A percentile compares a stretch with the other conserved stretches of the same genome.
These are phyloP conservation scores for Ambrosia artemisiifolia DNA, from an alignment of 129 eudicot genomes.

Conservation along the genomic window DNA sequence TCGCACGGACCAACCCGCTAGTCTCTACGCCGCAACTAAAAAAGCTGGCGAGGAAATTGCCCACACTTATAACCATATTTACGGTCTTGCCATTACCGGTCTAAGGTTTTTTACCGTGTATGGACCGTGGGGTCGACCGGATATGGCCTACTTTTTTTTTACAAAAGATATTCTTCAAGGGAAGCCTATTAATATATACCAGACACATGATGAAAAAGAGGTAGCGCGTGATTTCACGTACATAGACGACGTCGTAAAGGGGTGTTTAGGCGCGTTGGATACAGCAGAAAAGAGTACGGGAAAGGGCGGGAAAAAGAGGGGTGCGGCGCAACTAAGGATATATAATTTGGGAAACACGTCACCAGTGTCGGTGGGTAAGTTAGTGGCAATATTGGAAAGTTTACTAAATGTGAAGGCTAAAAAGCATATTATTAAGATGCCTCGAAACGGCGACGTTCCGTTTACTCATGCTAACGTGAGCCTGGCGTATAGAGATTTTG, in stretches of 20 bases:
- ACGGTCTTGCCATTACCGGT: slow-evolving; percentile 66
- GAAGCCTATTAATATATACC: slow-evolving; percentile 46
- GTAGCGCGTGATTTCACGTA: slow-evolving; percentile 91
- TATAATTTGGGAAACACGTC: slow-evolving; percentile 71
- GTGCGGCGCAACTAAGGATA: slow-evolving; percentile 56
- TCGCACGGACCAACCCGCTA: slow-evolving; percentile 71
- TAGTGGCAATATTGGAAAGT: slow-evolving; percentile 53
- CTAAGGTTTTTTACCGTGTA: slow-evolving; percentile 68
- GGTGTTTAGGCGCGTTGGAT: slow-evolving; percentile 71
- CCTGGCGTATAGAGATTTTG: slow-evolving; percentile 56
- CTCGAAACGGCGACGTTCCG: slow-evolving; percentile 83
- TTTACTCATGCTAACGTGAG: slow-evolving; percentile 74
- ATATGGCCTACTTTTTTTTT: slow-evolving; percentile 79
- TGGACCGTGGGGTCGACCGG: slow-evolving; percentile 88
- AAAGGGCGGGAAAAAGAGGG: slow-evolving; percentile 59
- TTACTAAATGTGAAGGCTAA: slow-evolving; percentile 54
- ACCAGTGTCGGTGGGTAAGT: slow-evolving; percentile 66
- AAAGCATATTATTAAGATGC: slow-evolving; percentile 65
- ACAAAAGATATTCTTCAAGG: slow-evolving; percentile 63
- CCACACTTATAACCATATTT: slow-evolving; percentile 66
- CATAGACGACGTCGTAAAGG: slow-evolving; percentile 69
- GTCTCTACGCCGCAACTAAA: slow-evolving; percentile 74
- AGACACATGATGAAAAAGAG: slow-evolving; percentile 48
- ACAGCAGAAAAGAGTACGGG: slow-evolving; percentile 88
- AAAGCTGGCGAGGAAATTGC: slow-evolving; percentile 81